Evolutionary conservation across 164 flowering plant species (phyloP).

Genomic region (Taxillus chinensis): DNA sequence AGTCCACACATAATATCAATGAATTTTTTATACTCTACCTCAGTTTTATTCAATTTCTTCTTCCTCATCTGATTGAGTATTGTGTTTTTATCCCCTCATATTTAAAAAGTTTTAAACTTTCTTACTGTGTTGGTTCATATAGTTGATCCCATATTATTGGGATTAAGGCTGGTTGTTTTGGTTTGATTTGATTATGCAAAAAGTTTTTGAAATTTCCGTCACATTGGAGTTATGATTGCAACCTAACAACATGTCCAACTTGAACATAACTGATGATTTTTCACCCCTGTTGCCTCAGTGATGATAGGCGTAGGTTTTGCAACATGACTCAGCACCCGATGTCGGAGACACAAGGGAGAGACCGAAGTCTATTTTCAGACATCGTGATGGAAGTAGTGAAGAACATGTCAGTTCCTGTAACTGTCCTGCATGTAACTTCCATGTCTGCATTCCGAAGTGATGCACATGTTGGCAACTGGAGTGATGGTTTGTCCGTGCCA

Average conservation of each 20-base stretch:
- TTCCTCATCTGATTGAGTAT: not conserved
- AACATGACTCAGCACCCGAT: constrained; percentile 30
- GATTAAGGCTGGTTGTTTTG: too few relatives aligned
- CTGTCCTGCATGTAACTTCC: constrained; percentile 35
- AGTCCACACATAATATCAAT: too few relatives aligned
- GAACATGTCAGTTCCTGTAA: constrained; percentile 38
- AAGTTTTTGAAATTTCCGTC: too few relatives aligned
- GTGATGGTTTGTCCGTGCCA: constrained; percentile 30
- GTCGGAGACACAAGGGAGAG: constrained; percentile 20
- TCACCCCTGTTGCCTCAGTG: constrained; percentile 16
- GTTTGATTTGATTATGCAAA: too few relatives aligned
- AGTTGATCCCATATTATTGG: too few relatives aligned
- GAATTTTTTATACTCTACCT: not conserved
- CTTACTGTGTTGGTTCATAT: not conserved
- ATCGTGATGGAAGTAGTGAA: constrained; percentile 25
- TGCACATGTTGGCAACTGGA: constrained; percentile 49
- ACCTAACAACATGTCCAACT: too few relatives aligned
- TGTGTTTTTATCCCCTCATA: too few relatives aligned
- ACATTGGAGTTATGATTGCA: too few relatives aligned
- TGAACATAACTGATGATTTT: too few relatives aligned
- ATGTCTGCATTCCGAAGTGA: constrained; percentile 41
- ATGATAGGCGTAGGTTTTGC: constrained; percentile 26
- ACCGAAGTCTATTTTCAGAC: constrained; percentile 27
- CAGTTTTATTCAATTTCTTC: not conserved
- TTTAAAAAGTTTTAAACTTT: not conserved